Conservation (phyloP, 208 protist genomes). For the Trypanosoma mega region DNA sequence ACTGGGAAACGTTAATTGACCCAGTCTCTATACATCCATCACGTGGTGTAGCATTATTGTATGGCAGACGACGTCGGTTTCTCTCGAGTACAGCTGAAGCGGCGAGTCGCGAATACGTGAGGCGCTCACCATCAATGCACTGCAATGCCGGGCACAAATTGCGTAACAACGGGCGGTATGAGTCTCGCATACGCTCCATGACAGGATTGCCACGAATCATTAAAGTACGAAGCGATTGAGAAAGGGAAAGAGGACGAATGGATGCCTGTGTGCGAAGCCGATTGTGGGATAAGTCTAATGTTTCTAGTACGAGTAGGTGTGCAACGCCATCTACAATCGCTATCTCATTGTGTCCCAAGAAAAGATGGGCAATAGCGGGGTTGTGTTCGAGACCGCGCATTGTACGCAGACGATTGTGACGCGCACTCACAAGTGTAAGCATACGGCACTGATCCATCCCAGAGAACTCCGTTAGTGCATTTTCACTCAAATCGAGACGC, state of each 20-base stretch:
- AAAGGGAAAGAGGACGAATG: conserved; percentile 74
- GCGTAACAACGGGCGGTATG: conserved; percentile 56
- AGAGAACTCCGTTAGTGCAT: conserved; percentile 48
- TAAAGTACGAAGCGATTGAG: conserved; percentile 55
- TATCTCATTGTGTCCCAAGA: conserved; percentile 81
- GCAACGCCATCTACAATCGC: conserved; percentile 58
- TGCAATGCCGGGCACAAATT: conserved; percentile 82
- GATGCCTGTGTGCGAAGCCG: conserved; percentile 44
- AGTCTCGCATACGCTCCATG: conserved; percentile 27
- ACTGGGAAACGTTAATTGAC: conserved; percentile 14
- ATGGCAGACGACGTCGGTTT: conserved; percentile 32
- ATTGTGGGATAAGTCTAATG: conserved; percentile 84
- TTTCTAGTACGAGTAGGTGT: conserved; percentile 80
- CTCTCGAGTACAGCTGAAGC: conserved; percentile 33
- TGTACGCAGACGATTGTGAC: conserved; percentile 47
- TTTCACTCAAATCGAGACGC: conserved; percentile 79
- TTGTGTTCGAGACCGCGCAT: conserved; percentile 60
- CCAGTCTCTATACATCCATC: neutral
- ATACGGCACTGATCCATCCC: conserved; percentile 66
- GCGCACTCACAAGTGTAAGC: conserved; percentile 80
- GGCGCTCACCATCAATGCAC: conserved; percentile 59
- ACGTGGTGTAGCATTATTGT: neutral
- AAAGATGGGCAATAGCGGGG: conserved; percentile 60
- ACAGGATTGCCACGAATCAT: conserved; percentile 78
- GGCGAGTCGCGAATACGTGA: conserved; percentile 46